These are phyloP conservation scores for Helianthus tuberosus DNA, from an alignment of 129 eudicot species.

Conservation along the genomic window DNA sequence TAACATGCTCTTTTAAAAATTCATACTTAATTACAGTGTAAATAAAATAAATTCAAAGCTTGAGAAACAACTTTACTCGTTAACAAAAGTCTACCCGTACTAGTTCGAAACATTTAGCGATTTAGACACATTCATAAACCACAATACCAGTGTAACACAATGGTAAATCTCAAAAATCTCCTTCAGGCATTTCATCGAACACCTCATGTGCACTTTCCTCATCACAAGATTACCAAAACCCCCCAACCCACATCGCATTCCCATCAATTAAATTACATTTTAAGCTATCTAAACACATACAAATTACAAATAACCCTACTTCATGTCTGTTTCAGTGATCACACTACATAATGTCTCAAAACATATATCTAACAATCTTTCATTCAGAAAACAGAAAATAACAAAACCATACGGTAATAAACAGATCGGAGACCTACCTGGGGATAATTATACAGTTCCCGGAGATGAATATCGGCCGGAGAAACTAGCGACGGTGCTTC, in stretches of 20 bases:
- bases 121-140: background rate
- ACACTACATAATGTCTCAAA: constrained; percentile 14
- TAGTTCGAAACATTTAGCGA: background rate
- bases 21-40: background rate
- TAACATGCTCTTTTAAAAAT: background rate
- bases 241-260: background rate
- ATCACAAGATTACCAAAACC: background rate
- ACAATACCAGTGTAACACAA: background rate
- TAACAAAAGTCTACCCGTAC: background rate
- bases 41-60: background rate
- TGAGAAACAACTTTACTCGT: background rate
- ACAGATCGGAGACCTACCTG: background rate
- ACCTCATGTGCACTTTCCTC: constrained; percentile 16
- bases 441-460: background rate
- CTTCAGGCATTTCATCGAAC: constrained; percentile 37
- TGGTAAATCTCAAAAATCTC: background rate
- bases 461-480: constrained; percentile 24
- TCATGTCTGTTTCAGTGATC: constrained; percentile 4
- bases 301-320: background rate
- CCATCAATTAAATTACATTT: constrained; percentile 5
- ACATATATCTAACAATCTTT: constrained; percentile 7
- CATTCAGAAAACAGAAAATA: background rate
- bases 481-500: constrained; percentile 18
- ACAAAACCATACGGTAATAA: background rate
- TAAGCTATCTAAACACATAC: background rate